Conservation (phyloP, 1,284 basidiomycete species). For the Athelia sp. region DNA sequence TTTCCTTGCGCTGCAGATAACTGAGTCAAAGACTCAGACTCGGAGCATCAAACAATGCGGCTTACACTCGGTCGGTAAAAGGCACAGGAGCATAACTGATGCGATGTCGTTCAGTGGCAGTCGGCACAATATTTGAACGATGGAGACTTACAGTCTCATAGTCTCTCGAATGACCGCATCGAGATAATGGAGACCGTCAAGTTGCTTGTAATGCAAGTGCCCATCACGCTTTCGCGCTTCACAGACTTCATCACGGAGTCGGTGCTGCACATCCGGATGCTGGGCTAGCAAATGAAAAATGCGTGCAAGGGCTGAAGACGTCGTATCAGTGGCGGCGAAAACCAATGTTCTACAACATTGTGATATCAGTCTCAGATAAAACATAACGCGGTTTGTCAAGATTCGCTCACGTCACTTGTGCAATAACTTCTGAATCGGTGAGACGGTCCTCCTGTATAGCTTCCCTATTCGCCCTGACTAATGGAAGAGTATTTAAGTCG, state of each 20-base stretch:
- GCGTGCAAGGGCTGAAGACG: conserved; percentile 30
- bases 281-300: conserved; percentile 28
- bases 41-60: neutral
- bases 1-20: neutral
- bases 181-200: conserved; percentile 29
- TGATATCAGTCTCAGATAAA: neutral
- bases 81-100: neutral
- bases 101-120: neutral
- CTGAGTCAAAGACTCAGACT: neutral
- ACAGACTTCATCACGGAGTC: conserved; percentile 28
- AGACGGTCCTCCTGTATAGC: conserved; percentile 23
- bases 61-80: neutral
- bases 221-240: conserved; percentile 18
- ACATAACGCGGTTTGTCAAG: neutral
- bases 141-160: conserved; percentile 21
- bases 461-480: conserved; percentile 25
- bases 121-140: neutral
- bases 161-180: conserved; percentile 36
- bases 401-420: conserved; percentile 24
- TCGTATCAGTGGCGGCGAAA: conserved; percentile 34
- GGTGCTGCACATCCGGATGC: conserved; percentile 27
- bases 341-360: conserved; percentile 25
- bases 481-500: too few relatives aligned
- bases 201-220: conserved; percentile 28
- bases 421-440: conserved; percentile 26